These are phyloP conservation scores for Psidium friedrichsthalianum DNA, from an alignment of 345 rosid genomes.

Conservation along the genomic window DNA sequence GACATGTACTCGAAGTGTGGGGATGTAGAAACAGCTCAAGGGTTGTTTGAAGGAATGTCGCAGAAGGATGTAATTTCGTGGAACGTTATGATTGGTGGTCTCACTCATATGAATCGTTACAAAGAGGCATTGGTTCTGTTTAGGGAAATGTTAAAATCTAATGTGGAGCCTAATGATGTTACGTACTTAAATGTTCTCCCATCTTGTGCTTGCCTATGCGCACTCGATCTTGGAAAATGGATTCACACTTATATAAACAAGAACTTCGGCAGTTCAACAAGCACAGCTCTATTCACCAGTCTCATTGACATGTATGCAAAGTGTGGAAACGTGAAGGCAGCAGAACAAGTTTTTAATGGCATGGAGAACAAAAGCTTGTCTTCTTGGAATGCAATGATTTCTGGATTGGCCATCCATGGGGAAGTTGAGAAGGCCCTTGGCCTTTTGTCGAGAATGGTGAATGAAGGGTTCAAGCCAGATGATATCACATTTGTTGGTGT, in stretches of 20 bases:
- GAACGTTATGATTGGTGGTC: slow-evolving; percentile 62
- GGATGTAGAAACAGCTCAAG: slow-evolving; percentile 22
- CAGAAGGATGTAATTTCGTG: slow-evolving; percentile 46
- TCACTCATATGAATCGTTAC: slow-evolving; percentile 23
- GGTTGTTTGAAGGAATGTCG: slow-evolving; percentile 28
- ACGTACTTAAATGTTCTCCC: slow-evolving; percentile 44
- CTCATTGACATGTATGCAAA: slow-evolving; percentile 58
- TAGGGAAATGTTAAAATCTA: slow-evolving; percentile 32
- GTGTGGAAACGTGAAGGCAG: slow-evolving; percentile 42
- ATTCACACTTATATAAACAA: slow-evolving; percentile 45
- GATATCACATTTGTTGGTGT: slow-evolving; percentile 58
- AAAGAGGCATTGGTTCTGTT: slow-evolving; percentile 48
- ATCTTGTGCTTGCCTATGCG: slow-evolving; percentile 54
- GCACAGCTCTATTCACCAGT: slow-evolving; percentile 32
- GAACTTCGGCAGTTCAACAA: slow-evolving; percentile 14
- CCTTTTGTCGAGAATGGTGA: slow-evolving; percentile 40
- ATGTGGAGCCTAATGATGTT: slow-evolving; percentile 40
- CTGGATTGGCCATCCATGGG: slow-evolving; percentile 63
- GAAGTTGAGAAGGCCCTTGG: slow-evolving; percentile 29
- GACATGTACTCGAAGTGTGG: slow-evolving; percentile 66
- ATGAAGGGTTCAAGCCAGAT: slow-evolving; percentile 45
- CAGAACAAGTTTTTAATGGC: slow-evolving; percentile 29
- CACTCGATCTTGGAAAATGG: slow-evolving; percentile 57
- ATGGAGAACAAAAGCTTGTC: slow-evolving; percentile 28
- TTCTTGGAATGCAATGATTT: slow-evolving; percentile 64